These are phyloP conservation scores for Blastocrithidia nonstop DNA, from an alignment of 208 protist species.

Conservation along the genomic window DNA sequence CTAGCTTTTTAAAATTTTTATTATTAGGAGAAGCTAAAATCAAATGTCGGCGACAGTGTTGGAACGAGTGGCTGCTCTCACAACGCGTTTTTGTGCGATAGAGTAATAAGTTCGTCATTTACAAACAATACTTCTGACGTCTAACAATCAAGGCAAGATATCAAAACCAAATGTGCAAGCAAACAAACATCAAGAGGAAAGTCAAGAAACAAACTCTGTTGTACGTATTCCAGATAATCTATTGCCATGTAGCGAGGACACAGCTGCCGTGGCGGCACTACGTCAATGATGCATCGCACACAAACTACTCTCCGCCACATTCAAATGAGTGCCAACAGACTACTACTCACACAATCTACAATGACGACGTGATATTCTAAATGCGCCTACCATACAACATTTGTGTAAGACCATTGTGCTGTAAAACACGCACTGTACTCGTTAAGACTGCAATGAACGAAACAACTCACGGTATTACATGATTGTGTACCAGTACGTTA, in stretches of 20 bases:
- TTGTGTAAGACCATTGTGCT: conserved; percentile 88
- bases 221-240: conserved; percentile 14
- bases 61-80: too few relatives aligned
- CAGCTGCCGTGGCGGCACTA: conserved; percentile 39
- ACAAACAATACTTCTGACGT: too few relatives aligned
- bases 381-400: conserved; percentile 53
- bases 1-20: too few relatives aligned
- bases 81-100: too few relatives aligned
- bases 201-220: too few relatives aligned
- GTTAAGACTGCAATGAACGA: conserved; percentile 33
- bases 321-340: conserved; percentile 74
- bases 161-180: too few relatives aligned
- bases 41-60: too few relatives aligned
- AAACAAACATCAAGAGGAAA: too few relatives aligned
- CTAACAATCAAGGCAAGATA: too few relatives aligned
- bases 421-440: conserved; percentile 83
- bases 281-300: conserved; percentile 26
- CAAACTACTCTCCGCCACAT: conserved; percentile 30
- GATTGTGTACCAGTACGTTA: conserved; percentile 70
- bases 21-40: too few relatives aligned
- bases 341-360: conserved; percentile 76
- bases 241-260: conserved; percentile 43
- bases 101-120: too few relatives aligned
- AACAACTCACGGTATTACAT: conserved; percentile 76
- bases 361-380: conserved; percentile 65